Percentiles rank a stretch among this genome's conserved stretches.
phyloP scores from a whole-genome alignment of 2,329 filamentous ascomycete genomes.

The Ophiostoma novo-ulmi region DNA sequence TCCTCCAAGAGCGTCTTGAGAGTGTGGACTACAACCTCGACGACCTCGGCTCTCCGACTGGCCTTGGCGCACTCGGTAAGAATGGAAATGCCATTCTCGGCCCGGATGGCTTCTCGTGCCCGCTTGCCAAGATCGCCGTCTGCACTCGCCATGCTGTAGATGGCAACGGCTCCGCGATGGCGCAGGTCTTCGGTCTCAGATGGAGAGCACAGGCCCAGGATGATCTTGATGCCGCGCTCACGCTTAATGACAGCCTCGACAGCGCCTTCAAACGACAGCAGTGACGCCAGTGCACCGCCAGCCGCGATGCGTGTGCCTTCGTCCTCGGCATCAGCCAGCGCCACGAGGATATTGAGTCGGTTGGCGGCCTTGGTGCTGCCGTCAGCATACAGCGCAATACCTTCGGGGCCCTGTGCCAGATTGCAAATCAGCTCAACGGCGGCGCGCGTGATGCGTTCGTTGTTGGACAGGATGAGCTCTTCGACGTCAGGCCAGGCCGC shows the following conservation, averaged over 20 bases:
- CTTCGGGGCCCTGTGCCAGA: slow-evolving; percentile 64
- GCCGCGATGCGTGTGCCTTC: slow-evolving; percentile 73
- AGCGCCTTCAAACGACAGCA: slow-evolving; percentile 72
- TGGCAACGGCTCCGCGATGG: slow-evolving; percentile 68
- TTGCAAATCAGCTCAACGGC: slow-evolving; percentile 90
- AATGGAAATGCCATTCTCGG: slow-evolving; percentile 59
- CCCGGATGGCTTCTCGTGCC: slow-evolving; percentile 56
- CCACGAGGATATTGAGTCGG: slow-evolving; percentile 76
- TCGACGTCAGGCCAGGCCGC: slow-evolving; percentile 71
- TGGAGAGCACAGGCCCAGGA: slow-evolving; percentile 76
- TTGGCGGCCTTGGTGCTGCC: slow-evolving; percentile 59
- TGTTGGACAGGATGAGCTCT: slow-evolving; percentile 73
- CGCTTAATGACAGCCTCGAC: slow-evolving; percentile 65
- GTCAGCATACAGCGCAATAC: slow-evolving; percentile 64
- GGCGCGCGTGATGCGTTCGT: slow-evolving; percentile 72
- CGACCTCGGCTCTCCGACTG: slow-evolving; percentile 62
- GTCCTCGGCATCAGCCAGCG: slow-evolving; percentile 82
- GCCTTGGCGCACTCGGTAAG: slow-evolving; percentile 66
- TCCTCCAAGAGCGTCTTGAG: slow-evolving; percentile 60
- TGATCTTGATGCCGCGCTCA: slow-evolving; percentile 65
- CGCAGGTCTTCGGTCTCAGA: slow-evolving; percentile 66
- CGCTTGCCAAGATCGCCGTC: slow-evolving; percentile 60
- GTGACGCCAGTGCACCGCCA: slow-evolving; percentile 78
- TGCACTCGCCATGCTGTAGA: slow-evolving; percentile 62
- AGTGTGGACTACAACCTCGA: slow-evolving; percentile 66